Evolutionary conservation across 2,329 filamentous ascomycete genomes (phyloP), one percentile per base, ranked within the genome.

Genomic region (Boeremia lycopersici): DNA sequence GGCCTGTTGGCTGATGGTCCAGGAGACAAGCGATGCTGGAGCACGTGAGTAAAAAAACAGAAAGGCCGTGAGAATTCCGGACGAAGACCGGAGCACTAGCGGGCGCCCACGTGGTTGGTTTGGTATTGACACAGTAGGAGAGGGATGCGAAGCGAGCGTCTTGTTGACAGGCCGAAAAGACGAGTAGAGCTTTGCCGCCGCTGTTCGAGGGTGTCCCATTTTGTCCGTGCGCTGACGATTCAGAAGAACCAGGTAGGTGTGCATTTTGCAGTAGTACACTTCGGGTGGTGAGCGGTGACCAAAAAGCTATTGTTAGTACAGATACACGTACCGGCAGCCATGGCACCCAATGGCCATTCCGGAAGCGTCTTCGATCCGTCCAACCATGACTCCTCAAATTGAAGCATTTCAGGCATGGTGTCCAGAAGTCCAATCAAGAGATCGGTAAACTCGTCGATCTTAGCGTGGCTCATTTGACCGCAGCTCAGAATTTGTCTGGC

Each of bases 371-470:
- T 77, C 2, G 70, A 66, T 13, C 70, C 47, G 19, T 73, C 60
- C 26, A 76, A 61, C 79, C 79, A 82, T n/a, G 67, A 72, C 15
- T 74, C 73, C 46, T 79, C 72, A 62, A 81, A 81, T 35, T 79
- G 78, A 6, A 82, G 63, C 42, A 72, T 70, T 45, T 78, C 76
- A 5, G 79, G 79, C 70, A 81, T 74, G 0, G 79, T 81, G 17
- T 81, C 77, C 57, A 77, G 73, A 12, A 81, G 56, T 3, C 69
- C 67, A 23, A 73, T 64, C 8, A 82, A 57, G 26, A 73, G 70
- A 59, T 81, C 79, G 1, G 78, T 80, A 51, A 76, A 79, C 13
- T 77, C 76, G 48, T 81, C 78, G 38, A 81, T 81, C 55, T 75
- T 77, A 1, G 65, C 58, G 31, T 77, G 73, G 34, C 70, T 78